These are phyloP conservation scores for Alloascoidea hylecoeti DNA, from an alignment of 805 yeast genomes.

Conservation along the genomic window DNA sequence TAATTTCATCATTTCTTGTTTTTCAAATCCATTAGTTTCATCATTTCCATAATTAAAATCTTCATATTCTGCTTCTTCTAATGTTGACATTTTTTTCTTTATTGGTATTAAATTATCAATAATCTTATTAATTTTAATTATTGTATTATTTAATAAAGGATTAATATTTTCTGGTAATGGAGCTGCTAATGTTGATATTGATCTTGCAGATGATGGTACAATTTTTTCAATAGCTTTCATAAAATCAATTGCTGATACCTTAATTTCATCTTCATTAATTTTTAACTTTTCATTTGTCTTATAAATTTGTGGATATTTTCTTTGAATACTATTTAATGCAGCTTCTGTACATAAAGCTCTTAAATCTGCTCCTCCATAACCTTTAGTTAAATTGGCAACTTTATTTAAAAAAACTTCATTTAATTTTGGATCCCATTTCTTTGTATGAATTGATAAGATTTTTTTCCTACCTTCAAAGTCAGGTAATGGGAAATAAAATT, in stretches of 20 bases:
- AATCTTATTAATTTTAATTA: constrained; percentile 28
- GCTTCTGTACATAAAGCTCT: constrained; percentile 93
- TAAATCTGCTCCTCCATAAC: constrained; percentile 96
- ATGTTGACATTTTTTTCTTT: constrained; percentile 32
- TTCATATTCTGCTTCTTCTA: constrained; percentile 58
- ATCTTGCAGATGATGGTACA: constrained; percentile 85
- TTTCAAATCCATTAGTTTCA: constrained; percentile 53
- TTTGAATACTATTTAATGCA: constrained; percentile 81
- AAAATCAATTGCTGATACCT: constrained; percentile 72
- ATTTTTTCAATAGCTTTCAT: constrained; percentile 75
- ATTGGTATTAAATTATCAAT: constrained; percentile 51
- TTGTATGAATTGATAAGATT: constrained; percentile 76
- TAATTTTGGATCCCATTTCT: constrained; percentile 75
- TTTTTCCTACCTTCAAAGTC: constrained; percentile 65
- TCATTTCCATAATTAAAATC: constrained; percentile 39
- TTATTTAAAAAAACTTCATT: constrained; percentile 40
- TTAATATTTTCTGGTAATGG: constrained; percentile 66
- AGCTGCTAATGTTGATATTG: constrained; percentile 56
- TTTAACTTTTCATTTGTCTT: constrained; percentile 54
- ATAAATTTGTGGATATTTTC: constrained; percentile 90
- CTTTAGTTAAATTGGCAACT: constrained; percentile 75
- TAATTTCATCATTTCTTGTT: constrained; percentile 42
- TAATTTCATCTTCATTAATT: constrained; percentile 58
- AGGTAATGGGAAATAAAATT: constrained; percentile 91
- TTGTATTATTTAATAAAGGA: constrained; percentile 44